These are phyloP conservation scores for Penicillium corylophilum DNA, from an alignment of 2,329 filamentous ascomycete genomes.

Conservation along the genomic window DNA sequence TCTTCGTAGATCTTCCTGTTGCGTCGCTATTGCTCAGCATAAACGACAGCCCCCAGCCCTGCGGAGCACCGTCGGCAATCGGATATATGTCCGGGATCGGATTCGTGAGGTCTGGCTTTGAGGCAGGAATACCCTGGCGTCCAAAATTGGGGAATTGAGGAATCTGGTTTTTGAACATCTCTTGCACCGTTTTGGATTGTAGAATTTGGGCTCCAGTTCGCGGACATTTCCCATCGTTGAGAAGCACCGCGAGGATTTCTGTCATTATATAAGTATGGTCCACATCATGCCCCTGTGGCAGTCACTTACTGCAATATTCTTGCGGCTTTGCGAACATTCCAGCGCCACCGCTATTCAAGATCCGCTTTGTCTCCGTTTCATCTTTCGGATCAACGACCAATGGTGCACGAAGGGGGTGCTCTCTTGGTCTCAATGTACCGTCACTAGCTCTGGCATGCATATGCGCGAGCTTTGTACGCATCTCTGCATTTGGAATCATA, in stretches of 20 bases:
- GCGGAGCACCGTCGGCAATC: slow-evolving; percentile 44
- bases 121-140: slow-evolving; percentile 45
- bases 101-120: slow-evolving; percentile 53
- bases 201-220: slow-evolving; percentile 57
- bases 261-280: neutral
- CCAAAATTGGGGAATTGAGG: slow-evolving; percentile 55
- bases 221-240: slow-evolving; percentile 65
- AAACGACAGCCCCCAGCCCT: slow-evolving; percentile 65
- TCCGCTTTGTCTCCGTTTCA: slow-evolving; percentile 43
- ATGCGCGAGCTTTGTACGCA: slow-evolving; percentile 56
- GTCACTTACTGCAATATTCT: slow-evolving; percentile 56
- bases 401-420: slow-evolving; percentile 54
- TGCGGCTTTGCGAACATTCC: slow-evolving; percentile 60
- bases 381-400: slow-evolving; percentile 42
- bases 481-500: slow-evolving; percentile 57
- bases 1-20: slow-evolving; percentile 54
- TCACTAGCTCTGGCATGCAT: slow-evolving; percentile 56
- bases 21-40: slow-evolving; percentile 51
- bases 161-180: slow-evolving; percentile 67
- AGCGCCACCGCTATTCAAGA: slow-evolving; percentile 62
- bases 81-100: slow-evolving; percentile 53
- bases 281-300: no score
- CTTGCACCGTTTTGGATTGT: slow-evolving; percentile 56
- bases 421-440: slow-evolving; percentile 42
- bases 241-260: slow-evolving; percentile 61